phyloP scores from a whole-genome alignment of 768 basidiomycete species.

The Tylopilus sp. region DNA sequence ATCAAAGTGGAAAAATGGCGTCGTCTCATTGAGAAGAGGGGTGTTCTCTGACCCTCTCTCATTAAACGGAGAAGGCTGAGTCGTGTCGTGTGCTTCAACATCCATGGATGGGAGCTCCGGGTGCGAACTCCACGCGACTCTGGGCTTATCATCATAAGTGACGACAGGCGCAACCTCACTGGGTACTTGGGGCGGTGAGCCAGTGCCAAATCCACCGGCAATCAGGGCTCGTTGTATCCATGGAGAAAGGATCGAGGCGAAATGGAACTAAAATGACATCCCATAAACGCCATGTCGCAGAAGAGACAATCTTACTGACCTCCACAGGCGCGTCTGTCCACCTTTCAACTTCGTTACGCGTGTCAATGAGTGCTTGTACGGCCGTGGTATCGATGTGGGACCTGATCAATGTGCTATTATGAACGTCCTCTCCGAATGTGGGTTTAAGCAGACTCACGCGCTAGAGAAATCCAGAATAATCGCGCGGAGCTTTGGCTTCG shows the following conservation, averaged over 20 bases:
- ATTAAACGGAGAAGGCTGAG: slow-evolving; percentile 3
- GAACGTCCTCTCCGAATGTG: not conserved
- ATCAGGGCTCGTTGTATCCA: slow-evolving; percentile 90
- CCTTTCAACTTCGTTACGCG: slow-evolving; percentile 81
- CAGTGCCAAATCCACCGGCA: slow-evolving; percentile 87
- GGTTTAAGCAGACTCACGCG: slow-evolving; percentile 44
- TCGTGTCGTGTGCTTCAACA: slow-evolving; percentile 31
- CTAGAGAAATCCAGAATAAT: slow-evolving; percentile 89
- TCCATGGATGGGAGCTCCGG: slow-evolving; percentile 19
- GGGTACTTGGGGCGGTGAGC: slow-evolving; percentile 40
- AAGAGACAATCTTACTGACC: slow-evolving; percentile 34
- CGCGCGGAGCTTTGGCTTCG: slow-evolving; percentile 71
- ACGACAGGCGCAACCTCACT: slow-evolving; percentile 77
- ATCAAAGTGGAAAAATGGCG: slow-evolving; percentile 93
- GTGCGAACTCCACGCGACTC: slow-evolving; percentile 20
- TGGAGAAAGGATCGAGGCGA: slow-evolving; percentile 85
- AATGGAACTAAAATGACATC: slow-evolving; percentile 72
- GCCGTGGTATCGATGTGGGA: slow-evolving; percentile 91
- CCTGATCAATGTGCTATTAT: slow-evolving; percentile 34
- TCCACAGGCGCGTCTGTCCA: slow-evolving; percentile 79
- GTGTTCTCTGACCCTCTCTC: slow-evolving; percentile 1
- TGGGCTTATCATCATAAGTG: slow-evolving; percentile 50
- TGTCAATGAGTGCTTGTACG: slow-evolving; percentile 87
- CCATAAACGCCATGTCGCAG: not conserved
- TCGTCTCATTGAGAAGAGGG: slow-evolving; percentile 48